These are phyloP conservation scores for Endocalyx cinctus DNA, from an alignment of 2,329 filamentous ascomycete genomes.

Conservation along the genomic window DNA sequence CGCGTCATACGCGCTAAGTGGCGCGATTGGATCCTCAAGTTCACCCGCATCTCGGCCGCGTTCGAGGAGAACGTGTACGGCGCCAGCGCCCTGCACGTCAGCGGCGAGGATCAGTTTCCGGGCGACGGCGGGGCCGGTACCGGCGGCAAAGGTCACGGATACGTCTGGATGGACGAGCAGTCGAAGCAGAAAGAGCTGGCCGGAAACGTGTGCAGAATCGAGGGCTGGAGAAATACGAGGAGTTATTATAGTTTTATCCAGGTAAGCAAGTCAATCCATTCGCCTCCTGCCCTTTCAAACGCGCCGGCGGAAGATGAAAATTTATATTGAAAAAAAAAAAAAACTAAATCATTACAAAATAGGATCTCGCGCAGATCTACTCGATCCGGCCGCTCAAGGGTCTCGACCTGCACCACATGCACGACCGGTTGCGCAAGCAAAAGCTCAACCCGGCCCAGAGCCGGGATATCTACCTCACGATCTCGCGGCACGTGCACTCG, in stretches of 20 bases:
- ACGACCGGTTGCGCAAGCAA: conserved; percentile 82
- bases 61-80: conserved; percentile 97
- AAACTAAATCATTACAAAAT: conserved; percentile 31
- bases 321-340: conserved; percentile 8
- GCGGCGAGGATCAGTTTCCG: conserved; percentile 64
- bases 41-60: conserved; percentile 84
- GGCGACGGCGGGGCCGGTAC: no score
- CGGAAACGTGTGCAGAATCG: conserved; percentile 86
- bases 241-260: conserved; percentile 96
- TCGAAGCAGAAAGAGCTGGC: conserved; percentile 81
- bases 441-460: conserved; percentile 72
- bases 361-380: conserved; percentile 64
- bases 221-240: conserved; percentile 93
- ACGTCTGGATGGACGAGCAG: conserved; percentile 85
- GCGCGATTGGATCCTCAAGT: conserved; percentile 91
- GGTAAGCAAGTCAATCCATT: no score
- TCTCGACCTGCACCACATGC: conserved; percentile 87
- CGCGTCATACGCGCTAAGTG: conserved; percentile 87
- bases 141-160: conserved; percentile 96
- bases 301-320: no score
- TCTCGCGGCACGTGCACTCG: conserved; percentile 69
- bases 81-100: conserved; percentile 82
- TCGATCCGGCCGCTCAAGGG: conserved; percentile 65
- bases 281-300: neutral
- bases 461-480: conserved; percentile 78